Evolutionary conservation across 2,329 filamentous ascomycete species (phyloP).

Genomic region (Hymenoscyphus linearis): DNA sequence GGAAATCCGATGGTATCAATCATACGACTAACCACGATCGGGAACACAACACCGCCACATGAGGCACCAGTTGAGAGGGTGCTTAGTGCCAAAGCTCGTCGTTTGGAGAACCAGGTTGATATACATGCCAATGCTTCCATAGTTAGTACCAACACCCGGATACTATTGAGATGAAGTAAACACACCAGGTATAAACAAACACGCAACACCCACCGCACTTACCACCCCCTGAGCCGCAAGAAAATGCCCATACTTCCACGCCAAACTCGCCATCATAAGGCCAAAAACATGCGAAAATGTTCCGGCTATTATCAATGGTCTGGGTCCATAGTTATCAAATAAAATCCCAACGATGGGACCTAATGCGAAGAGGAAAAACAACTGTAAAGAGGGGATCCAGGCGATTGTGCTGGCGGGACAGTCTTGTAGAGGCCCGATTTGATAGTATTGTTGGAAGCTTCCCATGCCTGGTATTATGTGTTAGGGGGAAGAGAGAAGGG

Average conservation of each 20-base stretch:
- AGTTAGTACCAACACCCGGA: conserved; percentile 14
- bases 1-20: conserved; percentile 29
- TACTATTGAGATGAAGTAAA: neutral
- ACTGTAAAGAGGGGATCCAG: conserved; percentile 33
- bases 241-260: conserved; percentile 31
- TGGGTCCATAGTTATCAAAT: conserved; percentile 31
- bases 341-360: conserved; percentile 28
- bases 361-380: conserved; percentile 29
- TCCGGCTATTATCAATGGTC: conserved; percentile 5
- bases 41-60: conserved; percentile 33
- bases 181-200: neutral
- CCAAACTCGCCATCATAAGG: conserved; percentile 31
- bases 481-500: too few relatives aligned
- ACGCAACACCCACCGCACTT: conserved; percentile 1
- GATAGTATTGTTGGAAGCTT: conserved; percentile 8
- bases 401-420: conserved; percentile 30
- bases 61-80: conserved; percentile 30
- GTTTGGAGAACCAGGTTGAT: conserved; percentile 15
- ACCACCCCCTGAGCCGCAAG: conserved; percentile 27
- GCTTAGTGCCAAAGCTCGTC: conserved; percentile 22
- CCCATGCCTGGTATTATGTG: too few relatives aligned
- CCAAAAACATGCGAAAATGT: conserved; percentile 38
- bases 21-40: conserved; percentile 30
- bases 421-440: conserved; percentile 13
- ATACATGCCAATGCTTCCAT: conserved; percentile 15